A percentile compares a stretch with the other conserved stretches of the same genome.
Conservation (phyloP, 2,329 filamentous ascomycete genomes). For the Exophiala viscosa region DNA sequence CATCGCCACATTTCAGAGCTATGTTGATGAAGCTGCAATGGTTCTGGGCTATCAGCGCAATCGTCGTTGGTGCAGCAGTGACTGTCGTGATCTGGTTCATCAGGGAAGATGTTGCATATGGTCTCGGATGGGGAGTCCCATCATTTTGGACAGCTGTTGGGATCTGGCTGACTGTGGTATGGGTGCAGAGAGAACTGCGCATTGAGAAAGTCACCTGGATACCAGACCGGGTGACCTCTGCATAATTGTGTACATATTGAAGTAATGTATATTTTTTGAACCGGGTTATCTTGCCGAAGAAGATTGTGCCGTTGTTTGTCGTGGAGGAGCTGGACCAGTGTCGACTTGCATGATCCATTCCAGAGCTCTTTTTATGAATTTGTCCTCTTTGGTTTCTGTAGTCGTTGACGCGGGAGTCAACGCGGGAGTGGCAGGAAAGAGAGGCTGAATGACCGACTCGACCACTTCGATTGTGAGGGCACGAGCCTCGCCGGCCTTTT, state of each 20-base stretch:
- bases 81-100: conserved; percentile 47
- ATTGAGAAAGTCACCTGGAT: conserved; percentile 42
- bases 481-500: conserved; percentile 27
- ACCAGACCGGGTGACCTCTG: background rate
- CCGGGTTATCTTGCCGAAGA: background rate
- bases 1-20: conserved; percentile 51
- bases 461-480: conserved; percentile 27
- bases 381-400: conserved; percentile 30
- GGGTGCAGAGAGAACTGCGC: conserved; percentile 43
- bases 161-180: conserved; percentile 44
- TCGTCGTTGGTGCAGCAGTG: conserved; percentile 44
- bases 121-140: conserved; percentile 41
- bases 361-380: conserved; percentile 34
- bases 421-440: background rate
- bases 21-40: conserved; percentile 54
- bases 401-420: background rate
- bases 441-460: conserved; percentile 17
- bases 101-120: conserved; percentile 46
- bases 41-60: conserved; percentile 52
- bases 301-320: background rate
- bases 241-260: background rate
- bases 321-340: conserved; percentile 1
- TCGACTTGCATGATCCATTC: conserved; percentile 30
- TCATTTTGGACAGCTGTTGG: conserved; percentile 41
- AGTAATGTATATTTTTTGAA: background rate